phyloP scores from a whole-genome alignment of 2,329 filamentous ascomycete genomes.

The Colletotrichum sp. region DNA sequence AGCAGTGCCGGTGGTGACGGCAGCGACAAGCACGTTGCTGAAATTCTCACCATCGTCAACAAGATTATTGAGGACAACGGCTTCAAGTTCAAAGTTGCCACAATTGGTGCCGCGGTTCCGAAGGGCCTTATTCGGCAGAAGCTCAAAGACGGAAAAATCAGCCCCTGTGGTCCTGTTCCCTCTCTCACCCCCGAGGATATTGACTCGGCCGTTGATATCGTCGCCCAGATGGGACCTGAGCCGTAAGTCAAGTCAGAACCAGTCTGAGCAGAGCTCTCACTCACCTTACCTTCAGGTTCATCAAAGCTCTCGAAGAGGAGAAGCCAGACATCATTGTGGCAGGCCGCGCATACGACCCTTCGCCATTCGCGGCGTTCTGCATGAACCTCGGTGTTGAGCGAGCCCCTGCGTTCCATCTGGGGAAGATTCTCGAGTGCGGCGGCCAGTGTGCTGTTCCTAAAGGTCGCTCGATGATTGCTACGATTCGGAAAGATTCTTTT shows the following conservation, averaged over 20 bases:
- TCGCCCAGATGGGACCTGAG: slow-evolving; percentile 52
- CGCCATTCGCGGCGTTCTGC: slow-evolving; percentile 41
- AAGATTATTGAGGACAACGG: slow-evolving; percentile 33
- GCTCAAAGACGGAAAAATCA: slow-evolving; percentile 28
- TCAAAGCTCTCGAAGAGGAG: slow-evolving; percentile 39
- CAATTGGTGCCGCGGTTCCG: slow-evolving; percentile 37
- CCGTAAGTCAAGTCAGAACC: slow-evolving; percentile 32
- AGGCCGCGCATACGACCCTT: slow-evolving; percentile 48
- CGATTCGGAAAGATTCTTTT: slow-evolving; percentile 45
- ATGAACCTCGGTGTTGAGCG: slow-evolving; percentile 12
- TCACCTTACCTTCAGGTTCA: slow-evolving; percentile 24
- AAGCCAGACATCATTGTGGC: slow-evolving; percentile 50
- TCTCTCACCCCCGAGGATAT: slow-evolving; percentile 31
- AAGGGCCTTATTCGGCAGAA: slow-evolving; percentile 30
- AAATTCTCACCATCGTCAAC: slow-evolving; percentile 40
- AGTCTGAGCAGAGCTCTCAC: background rate
- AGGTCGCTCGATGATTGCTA: slow-evolving; percentile 43
- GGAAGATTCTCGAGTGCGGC: slow-evolving; percentile 62
- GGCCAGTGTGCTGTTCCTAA: slow-evolving; percentile 54
- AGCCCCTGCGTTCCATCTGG: slow-evolving; percentile 47
- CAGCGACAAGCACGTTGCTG: slow-evolving; percentile 42
- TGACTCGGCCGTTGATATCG: slow-evolving; percentile 39
- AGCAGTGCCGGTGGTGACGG: slow-evolving; percentile 53
- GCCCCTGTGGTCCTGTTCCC: slow-evolving; percentile 38
- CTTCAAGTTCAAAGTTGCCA: slow-evolving; percentile 32